Conservation (phyloP, 176 grass and related monocot species). For the Phoenix roebelenii region DNA sequence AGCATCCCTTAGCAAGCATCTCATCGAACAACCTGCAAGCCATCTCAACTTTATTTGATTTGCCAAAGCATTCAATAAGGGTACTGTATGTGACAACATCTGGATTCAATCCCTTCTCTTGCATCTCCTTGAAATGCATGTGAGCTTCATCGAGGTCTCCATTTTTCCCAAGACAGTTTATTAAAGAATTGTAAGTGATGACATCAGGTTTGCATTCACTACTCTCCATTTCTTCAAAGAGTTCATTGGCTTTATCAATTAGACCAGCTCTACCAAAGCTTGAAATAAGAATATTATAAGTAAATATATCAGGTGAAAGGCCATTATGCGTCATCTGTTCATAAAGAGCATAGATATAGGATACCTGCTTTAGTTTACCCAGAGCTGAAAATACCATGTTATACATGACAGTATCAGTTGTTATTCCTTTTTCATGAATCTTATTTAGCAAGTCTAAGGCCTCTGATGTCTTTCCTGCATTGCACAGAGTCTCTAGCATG, state of each 20-base stretch:
- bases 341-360: slow-evolving; percentile 49
- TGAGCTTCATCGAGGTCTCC: slow-evolving; percentile 78
- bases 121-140: slow-evolving; percentile 93
- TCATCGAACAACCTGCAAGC: slow-evolving; percentile 81
- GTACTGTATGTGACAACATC: slow-evolving; percentile 96
- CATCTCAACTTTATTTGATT: slow-evolving; percentile 86
- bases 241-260: slow-evolving; percentile 56
- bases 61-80: slow-evolving; percentile 95
- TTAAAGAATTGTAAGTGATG: slow-evolving; percentile 88
- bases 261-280: slow-evolving; percentile 85
- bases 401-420: slow-evolving; percentile 64
- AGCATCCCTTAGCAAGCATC: slow-evolving; percentile 59
- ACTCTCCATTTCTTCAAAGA: slow-evolving; percentile 81
- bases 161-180: slow-evolving; percentile 95
- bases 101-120: slow-evolving; percentile 83
- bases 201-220: slow-evolving; percentile 68
- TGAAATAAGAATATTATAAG: slow-evolving; percentile 94
- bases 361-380: slow-evolving; percentile 77
- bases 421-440: slow-evolving; percentile 80
- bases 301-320: slow-evolving; percentile 72
- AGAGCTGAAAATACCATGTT: slow-evolving; percentile 88
- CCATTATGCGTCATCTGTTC: slow-evolving; percentile 77
- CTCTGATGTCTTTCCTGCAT: slow-evolving; percentile 72
- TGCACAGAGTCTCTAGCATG: slow-evolving; percentile 85
- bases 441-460: slow-evolving; percentile 75